These are phyloP conservation scores for Tremella mesenterica DNA, from an alignment of 768 basidiomycete genomes.

Conservation along the genomic window DNA sequence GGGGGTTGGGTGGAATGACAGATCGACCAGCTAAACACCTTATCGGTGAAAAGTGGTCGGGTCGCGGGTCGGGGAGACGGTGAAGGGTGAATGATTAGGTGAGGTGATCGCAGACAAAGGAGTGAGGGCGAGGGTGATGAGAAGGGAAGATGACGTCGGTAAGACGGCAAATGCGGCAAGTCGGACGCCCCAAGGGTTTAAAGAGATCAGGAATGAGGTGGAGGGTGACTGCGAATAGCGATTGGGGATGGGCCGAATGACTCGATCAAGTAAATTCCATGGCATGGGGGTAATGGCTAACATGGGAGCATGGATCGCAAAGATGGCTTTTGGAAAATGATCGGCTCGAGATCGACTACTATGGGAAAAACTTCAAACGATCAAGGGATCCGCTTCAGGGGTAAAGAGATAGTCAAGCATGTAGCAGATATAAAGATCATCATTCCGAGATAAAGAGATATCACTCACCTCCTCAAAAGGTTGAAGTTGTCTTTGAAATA, in stretches of 20 bases:
- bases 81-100: not conserved
- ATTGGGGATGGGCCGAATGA: not conserved
- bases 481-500: constrained; percentile 22
- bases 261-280: not conserved
- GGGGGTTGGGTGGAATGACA: not conserved
- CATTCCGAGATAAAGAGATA: not conserved
- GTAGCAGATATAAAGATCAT: not conserved
- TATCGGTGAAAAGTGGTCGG: no score
- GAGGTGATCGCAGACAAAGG: not conserved
- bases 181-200: not conserved
- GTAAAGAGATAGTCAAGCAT: not conserved
- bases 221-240: not conserved
- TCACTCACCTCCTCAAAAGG: constrained; percentile 37
- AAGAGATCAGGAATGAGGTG: not conserved
- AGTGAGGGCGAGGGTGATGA: not conserved
- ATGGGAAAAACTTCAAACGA: not conserved
- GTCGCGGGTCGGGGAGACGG: not conserved
- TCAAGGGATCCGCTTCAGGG: not conserved
- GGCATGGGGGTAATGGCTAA: not conserved
- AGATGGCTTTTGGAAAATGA: not conserved
- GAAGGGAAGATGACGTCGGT: not conserved
- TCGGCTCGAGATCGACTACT: no score
- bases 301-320: not conserved
- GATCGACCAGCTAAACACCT: constrained; percentile 1
- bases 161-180: not conserved